Base-by-base conservation (phyloP, 1,139 yeast genomes). In the Debaryomyces singareniensis region DNA sequence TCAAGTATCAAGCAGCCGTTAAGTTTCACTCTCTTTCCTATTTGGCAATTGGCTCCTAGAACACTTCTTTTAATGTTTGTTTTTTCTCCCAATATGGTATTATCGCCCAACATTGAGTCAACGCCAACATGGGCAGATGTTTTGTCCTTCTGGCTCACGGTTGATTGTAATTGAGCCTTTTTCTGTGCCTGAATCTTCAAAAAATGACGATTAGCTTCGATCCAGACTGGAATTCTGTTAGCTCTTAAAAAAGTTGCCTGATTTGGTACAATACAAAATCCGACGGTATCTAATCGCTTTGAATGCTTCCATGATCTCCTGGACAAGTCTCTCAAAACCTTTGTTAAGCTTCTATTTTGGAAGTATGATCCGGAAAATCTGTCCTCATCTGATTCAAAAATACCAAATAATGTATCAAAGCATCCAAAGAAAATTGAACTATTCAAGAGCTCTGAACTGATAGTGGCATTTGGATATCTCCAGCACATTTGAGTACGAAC, bases 271-370 rank as follows among this genome's bases (percentile, higher is more conserved):
- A 77, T 68, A 38, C 78, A 66, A 41, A 84, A 64, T 3, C 81
- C 79, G 21, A 84, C 71, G 0, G 79, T 71, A 35, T 76, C 85
- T 40, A 68, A 65, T n/a, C 54, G 49, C 5, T 49, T 47, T 0
- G 81, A 66, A 51, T 87, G 96, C 45, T 71, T 74, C 98, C 98
- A 91, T 3, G 96, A 80, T 43, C 95, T 73, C 53, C 97, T 74
- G 3, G 95, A 93, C 37, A 91, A 57, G 48, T 87, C 96, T 45
- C 97, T 75, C 20, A 86, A 72, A 20, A 89, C 67, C 50, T 85
- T 84, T 20, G 75, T 70, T 32, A 83, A 59, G 5, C 87, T 68
- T 42, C 79, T 59, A 34, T 51, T 47, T 16, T 47, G 44, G 43
- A 66, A 64, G 40, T 67, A 67, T 3, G 46, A 29, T 30, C 65